Conservation (phyloP, 164 flowering plant species). For the Magnolia changhungtana region DNA sequence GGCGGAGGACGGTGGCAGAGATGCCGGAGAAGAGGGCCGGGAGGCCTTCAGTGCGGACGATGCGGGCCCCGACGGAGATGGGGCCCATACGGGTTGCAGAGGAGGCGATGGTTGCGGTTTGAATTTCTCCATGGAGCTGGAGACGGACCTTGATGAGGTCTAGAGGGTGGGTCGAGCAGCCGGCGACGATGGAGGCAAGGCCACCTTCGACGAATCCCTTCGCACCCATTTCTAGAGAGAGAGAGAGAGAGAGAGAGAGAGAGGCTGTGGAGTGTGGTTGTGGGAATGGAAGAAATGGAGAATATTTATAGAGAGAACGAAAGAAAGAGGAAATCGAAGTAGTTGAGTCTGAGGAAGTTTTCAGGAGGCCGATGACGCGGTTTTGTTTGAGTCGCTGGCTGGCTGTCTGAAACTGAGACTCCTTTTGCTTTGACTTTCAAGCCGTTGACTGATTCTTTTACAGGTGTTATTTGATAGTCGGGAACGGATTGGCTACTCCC, state of each 20-base stretch:
- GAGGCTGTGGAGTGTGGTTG: neutral
- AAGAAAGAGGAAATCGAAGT: no score
- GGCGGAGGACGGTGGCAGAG: constrained; percentile 87
- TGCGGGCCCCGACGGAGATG: constrained; percentile 44
- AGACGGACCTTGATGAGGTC: constrained; percentile 75
- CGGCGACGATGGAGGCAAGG: constrained; percentile 60
- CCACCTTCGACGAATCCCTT: constrained; percentile 75
- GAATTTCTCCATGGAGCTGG: constrained; percentile 68
- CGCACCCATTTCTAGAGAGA: constrained; percentile 38
- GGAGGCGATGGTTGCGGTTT: constrained; percentile 3
- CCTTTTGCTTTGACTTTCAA: no score
- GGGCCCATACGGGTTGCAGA: constrained; percentile 45
- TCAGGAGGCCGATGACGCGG: no score
- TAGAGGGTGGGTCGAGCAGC: constrained; percentile 71
- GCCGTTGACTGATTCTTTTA: no score
- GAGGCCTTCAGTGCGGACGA: constrained; percentile 59
- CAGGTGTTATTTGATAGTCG: no score
- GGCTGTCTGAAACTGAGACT: no score
- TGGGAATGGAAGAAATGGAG: no score
- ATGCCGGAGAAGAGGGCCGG: constrained; percentile 72
- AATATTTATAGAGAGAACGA: no score
- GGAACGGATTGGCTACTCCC: no score
- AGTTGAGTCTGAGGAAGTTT: no score
- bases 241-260: constrained; percentile 22
- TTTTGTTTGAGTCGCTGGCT: no score